Conservation (phyloP, 2,329 filamentous ascomycete genomes). For the Biscogniauxia mediterranea region DNA sequence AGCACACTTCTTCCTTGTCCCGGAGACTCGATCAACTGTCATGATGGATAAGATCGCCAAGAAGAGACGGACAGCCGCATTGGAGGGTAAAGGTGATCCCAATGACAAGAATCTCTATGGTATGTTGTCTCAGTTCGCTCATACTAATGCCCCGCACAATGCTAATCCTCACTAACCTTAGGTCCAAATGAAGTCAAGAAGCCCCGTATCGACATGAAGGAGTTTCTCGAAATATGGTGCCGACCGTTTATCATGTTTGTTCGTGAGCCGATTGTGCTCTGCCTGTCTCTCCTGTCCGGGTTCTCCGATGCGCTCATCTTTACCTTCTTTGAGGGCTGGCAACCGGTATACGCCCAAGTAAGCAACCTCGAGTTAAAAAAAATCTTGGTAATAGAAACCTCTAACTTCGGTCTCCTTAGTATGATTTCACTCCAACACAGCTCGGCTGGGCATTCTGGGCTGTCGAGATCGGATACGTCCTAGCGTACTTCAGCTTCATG, state of each 20-base stretch:
- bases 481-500: slow-evolving; percentile 55
- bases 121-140: background rate
- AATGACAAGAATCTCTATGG: slow-evolving; percentile 41
- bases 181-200: slow-evolving; percentile 45
- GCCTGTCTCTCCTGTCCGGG: slow-evolving; percentile 54
- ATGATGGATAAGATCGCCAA: slow-evolving; percentile 59
- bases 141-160: too few species aligned
- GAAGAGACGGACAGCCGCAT: slow-evolving; percentile 43
- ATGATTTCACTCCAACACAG: slow-evolving; percentile 39
- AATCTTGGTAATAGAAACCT: background rate
- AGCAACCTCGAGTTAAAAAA: background rate
- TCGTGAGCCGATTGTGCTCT: slow-evolving; percentile 59
- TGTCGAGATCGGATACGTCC: slow-evolving; percentile 46
- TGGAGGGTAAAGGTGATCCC: slow-evolving; percentile 17
- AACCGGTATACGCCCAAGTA: slow-evolving; percentile 35
- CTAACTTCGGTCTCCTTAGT: background rate
- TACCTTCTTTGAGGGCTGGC: slow-evolving; percentile 60
- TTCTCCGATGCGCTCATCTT: slow-evolving; percentile 63
- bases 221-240: slow-evolving; percentile 48
- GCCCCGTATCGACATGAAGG: slow-evolving; percentile 37
- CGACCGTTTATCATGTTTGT: slow-evolving; percentile 59
- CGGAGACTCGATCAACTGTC: slow-evolving; percentile 55
- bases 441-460: slow-evolving; percentile 9
- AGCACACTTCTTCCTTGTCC: slow-evolving; percentile 49
- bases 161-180: background rate